phyloP scores from a whole-genome alignment of 1,139 yeast genomes.

The Sugiyamaella pinicola region DNA sequence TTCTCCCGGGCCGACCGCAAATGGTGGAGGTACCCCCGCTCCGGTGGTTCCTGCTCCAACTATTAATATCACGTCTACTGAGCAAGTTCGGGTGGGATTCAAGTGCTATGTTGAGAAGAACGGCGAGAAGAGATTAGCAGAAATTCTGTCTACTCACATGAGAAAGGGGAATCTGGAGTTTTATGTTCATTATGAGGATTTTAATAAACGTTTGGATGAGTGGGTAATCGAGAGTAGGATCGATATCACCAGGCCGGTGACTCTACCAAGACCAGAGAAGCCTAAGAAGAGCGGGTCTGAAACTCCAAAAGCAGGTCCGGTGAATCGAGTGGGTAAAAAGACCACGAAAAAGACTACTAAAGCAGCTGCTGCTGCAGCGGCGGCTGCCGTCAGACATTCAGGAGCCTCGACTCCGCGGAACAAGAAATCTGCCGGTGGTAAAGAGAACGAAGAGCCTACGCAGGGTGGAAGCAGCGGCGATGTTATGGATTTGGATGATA shows the following conservation, averaged over 20 bases:
- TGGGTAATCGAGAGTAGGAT: slow-evolving; percentile 80
- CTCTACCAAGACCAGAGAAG: slow-evolving; percentile 61
- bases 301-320: slow-evolving; percentile 25
- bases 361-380: slow-evolving; percentile 25
- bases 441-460: slow-evolving; percentile 34
- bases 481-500: slow-evolving; percentile 75
- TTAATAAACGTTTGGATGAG: slow-evolving; percentile 91
- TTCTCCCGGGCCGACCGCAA: slow-evolving; percentile 9
- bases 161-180: slow-evolving; percentile 78
- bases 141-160: slow-evolving; percentile 73
- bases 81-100: slow-evolving; percentile 55
- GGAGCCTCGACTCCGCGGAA: slow-evolving; percentile 11
- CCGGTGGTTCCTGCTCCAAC: slow-evolving; percentile 13
- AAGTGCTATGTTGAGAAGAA: slow-evolving; percentile 82
- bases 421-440: slow-evolving; percentile 21
- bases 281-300: slow-evolving; percentile 40
- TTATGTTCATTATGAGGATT: slow-evolving; percentile 93
- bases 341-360: slow-evolving; percentile 40
- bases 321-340: slow-evolving; percentile 51
- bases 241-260: slow-evolving; percentile 66
- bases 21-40: slow-evolving; percentile 10
- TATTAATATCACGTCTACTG: slow-evolving; percentile 22
- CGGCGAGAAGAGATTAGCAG: slow-evolving; percentile 78
- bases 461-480: slow-evolving; percentile 22
- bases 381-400: slow-evolving; percentile 4